Conservation (phyloP, 176 grass and related monocot genomes). For the Alopecurus myosuroides region DNA sequence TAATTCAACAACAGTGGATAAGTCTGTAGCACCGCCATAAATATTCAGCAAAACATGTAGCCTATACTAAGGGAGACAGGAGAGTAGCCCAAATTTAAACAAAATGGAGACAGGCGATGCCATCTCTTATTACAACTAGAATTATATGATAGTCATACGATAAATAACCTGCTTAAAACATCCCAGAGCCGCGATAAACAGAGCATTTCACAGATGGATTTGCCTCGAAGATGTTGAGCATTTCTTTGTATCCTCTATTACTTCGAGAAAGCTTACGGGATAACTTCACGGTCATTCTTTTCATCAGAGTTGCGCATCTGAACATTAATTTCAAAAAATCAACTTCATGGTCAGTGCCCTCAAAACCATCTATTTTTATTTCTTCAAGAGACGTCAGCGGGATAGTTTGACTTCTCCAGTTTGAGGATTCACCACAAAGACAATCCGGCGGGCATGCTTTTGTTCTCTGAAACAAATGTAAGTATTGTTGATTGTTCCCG, state of each 20-base stretch:
- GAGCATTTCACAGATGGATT: neutral
- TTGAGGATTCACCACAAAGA: too few relatives aligned
- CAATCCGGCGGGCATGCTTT: too few relatives aligned
- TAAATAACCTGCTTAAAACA: neutral
- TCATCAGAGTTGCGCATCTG: neutral
- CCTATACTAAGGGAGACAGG: neutral
- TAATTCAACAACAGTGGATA: neutral
- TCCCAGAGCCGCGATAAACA: neutral
- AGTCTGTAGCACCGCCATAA: neutral
- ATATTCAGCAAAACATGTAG: neutral
- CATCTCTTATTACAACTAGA: too few relatives aligned
- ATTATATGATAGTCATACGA: neutral
- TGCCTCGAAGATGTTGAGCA: neutral
- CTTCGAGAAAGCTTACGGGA: neutral
- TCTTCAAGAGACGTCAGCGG: neutral
- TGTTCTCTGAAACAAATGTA: too few relatives aligned
- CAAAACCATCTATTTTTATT: neutral
- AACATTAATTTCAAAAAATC: conserved; percentile 3
- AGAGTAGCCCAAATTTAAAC: too few relatives aligned
- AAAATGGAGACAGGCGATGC: too few relatives aligned
- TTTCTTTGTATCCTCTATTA: neutral
- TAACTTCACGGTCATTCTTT: neutral
- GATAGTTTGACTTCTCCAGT: neutral
- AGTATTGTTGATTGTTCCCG: too few relatives aligned
- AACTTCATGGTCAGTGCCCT: neutral